Evolutionary conservation across 106 monocot genomes (phyloP), one percentile per base, ranked within the genome.

Genomic region (Dendrobium officinale): DNA sequence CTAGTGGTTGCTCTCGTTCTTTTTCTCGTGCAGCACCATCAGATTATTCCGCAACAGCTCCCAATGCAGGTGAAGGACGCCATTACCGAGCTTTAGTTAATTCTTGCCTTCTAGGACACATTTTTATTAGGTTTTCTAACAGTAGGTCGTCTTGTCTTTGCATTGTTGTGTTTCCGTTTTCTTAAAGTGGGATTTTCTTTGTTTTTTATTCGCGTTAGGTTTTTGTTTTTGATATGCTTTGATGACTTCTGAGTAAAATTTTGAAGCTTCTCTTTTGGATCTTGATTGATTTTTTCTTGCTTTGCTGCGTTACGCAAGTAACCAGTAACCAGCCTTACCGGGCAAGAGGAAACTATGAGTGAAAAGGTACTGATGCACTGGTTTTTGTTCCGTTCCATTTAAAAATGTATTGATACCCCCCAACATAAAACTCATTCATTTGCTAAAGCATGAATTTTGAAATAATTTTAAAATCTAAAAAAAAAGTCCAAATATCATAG

Each of bases 1-100:
- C 72, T 40, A 6, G 72, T 16, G 37, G 72, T 27, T 29, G 40
- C 40, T 37, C 72, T 72, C 40, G 11, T 37, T 13, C 72, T 33
- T 13, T 70, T 70, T 31, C 13, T 70, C 70, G 70, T 33, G 70
- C 70, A 70, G 70, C 70, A 70, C 70, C 9, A 70, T 70, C 70
- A 70, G 15, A 31, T 70, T 31, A 70, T 70, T 33, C 70, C 70
- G 9, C 70, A 31, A 33, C 70, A 70, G 70, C 70, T 70, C 15
- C 70, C 70, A 70, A 31, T 26, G 29, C 33, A 70, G 70, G 70
- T 37, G 17, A 72, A 40, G 37, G 11, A 0, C 33, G 16, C 15
- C 17, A 15, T 27, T 16, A 5, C 72, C 11, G 4, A 4, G 16
- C 4, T 70, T 70, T 64, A 64, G 11, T 7, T 64, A 6, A 24